phyloP scores from a whole-genome alignment of 192 early-diverging fungal species.

The Backusella tarrabulga region DNA sequence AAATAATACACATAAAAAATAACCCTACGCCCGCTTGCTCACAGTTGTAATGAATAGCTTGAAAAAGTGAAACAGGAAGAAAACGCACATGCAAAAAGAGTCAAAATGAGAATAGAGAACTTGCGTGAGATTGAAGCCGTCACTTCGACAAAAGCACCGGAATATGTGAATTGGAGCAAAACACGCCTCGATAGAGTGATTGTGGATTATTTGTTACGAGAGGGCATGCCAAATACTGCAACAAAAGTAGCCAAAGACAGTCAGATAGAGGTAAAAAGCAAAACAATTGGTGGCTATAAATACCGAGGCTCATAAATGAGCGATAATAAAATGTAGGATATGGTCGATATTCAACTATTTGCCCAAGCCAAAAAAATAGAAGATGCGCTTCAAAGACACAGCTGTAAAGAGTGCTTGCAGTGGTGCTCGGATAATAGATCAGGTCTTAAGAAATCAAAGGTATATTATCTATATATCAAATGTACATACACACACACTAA shows the following conservation, averaged over 20 bases:
- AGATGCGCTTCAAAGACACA: slow-evolving; percentile 69
- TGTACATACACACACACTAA: too few species aligned
- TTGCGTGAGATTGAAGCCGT: slow-evolving; percentile 72
- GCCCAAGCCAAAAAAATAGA: slow-evolving; percentile 78
- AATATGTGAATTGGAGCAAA: slow-evolving; percentile 84
- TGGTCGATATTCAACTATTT: slow-evolving; percentile 93
- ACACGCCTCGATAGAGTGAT: slow-evolving; percentile 84
- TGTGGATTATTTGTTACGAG: slow-evolving; percentile 94
- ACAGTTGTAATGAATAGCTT: slow-evolving; percentile 42
- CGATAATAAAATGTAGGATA: slow-evolving; percentile 44
- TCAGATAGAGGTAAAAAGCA: slow-evolving; percentile 57
- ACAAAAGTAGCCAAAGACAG: slow-evolving; percentile 57
- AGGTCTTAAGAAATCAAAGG: slow-evolving; percentile 86
- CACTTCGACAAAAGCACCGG: slow-evolving; percentile 60
- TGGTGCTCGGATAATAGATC: slow-evolving; percentile 97
- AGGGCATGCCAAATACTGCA: slow-evolving; percentile 80
- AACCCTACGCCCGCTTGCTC: neutral
- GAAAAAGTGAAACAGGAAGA: slow-evolving; percentile 77
- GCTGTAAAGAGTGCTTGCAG: slow-evolving; percentile 82
- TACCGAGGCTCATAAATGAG: neutral
- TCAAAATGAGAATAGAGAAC: slow-evolving; percentile 73
- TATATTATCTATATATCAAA: slow-evolving; percentile 15
- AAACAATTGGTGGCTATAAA: neutral
- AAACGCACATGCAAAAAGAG: slow-evolving; percentile 61
- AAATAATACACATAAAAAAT: neutral